These are phyloP conservation scores for Rhododendron ferrugineum DNA, from an alignment of 148 eudicot genomes.

Conservation along the genomic window DNA sequence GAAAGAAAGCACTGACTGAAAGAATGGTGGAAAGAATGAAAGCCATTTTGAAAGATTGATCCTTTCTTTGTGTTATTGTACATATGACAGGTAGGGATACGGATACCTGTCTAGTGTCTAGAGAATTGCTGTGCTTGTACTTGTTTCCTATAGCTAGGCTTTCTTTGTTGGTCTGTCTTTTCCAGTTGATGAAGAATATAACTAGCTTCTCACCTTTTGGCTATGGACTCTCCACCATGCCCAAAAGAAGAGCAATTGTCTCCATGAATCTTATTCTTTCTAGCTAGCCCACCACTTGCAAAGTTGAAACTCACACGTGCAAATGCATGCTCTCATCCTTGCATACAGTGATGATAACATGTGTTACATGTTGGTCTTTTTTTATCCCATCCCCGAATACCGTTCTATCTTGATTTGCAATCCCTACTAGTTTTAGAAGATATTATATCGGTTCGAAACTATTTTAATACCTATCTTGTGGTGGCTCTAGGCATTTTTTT, in stretches of 20 bases:
- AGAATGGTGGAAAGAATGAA: slow-evolving; percentile 20
- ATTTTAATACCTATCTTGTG: not conserved
- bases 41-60: slow-evolving; percentile 5
- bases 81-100: slow-evolving; percentile 5
- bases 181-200: slow-evolving; percentile 15
- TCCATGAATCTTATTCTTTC: slow-evolving; percentile 18
- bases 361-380: slow-evolving; percentile 1
- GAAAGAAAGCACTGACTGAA: slow-evolving; percentile 19
- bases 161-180: slow-evolving; percentile 1
- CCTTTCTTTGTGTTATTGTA: not conserved
- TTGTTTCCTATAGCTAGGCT: slow-evolving; percentile 10
- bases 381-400: slow-evolving; percentile 4
- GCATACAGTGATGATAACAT: not conserved
- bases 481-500: not conserved
- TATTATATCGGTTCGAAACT: not conserved
- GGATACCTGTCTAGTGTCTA: not conserved
- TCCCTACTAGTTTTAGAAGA: not conserved
- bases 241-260: slow-evolving; percentile 18
- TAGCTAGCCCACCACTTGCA: not conserved
- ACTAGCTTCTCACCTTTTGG: slow-evolving; percentile 8
- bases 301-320: slow-evolving; percentile 9
- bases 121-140: not conserved
- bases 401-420: not conserved
- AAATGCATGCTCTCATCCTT: slow-evolving; percentile 2
- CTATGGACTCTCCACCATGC: slow-evolving; percentile 29